Evolutionary conservation across 106 monocot species (phyloP).

Genomic region (Apostasia shenzhenica): DNA sequence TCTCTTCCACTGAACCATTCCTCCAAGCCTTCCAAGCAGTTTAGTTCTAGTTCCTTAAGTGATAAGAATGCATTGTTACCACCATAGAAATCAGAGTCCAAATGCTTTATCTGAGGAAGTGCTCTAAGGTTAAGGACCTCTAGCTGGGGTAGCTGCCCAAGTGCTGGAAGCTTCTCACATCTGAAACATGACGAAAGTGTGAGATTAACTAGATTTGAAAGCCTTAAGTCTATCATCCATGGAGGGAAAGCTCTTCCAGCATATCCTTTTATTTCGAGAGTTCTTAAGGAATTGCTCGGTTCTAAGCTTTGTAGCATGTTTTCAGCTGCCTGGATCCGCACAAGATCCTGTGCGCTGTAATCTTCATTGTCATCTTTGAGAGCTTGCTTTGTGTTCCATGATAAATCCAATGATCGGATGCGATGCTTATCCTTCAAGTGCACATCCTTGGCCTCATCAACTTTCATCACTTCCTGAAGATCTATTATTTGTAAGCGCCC

Average conservation of each 20-base stretch:
- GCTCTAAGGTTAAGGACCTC: not conserved
- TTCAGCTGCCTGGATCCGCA: not conserved
- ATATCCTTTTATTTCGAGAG: constrained; percentile 15
- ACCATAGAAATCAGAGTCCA: constrained; percentile 16
- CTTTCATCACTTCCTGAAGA: constrained; percentile 1
- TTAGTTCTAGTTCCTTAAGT: constrained; percentile 18
- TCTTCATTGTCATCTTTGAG: not conserved
- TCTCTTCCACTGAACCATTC: constrained; percentile 10
- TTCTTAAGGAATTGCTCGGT: constrained; percentile 10
- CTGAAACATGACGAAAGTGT: not conserved
- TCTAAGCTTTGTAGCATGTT: constrained; percentile 17
- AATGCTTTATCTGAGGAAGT: constrained; percentile 3
- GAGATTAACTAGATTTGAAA: constrained; percentile 11
- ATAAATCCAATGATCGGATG: not conserved
- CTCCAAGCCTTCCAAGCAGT: not conserved
- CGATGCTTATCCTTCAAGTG: constrained; percentile 11
- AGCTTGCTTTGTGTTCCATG: not conserved
- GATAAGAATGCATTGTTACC: constrained; percentile 6
- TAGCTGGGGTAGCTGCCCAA: constrained; percentile 16
- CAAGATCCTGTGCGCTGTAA: not conserved
- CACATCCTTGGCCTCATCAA: not conserved
- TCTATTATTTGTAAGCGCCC: not conserved
- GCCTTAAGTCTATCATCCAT: constrained; percentile 17
- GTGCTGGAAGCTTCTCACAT: constrained; percentile 7
- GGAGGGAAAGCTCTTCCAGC: constrained; percentile 9